A percentile compares a stretch with the other conserved stretches of the same genome.
Conservation (phyloP, 257 asterid genomes). For the Penstemon newberryi region DNA sequence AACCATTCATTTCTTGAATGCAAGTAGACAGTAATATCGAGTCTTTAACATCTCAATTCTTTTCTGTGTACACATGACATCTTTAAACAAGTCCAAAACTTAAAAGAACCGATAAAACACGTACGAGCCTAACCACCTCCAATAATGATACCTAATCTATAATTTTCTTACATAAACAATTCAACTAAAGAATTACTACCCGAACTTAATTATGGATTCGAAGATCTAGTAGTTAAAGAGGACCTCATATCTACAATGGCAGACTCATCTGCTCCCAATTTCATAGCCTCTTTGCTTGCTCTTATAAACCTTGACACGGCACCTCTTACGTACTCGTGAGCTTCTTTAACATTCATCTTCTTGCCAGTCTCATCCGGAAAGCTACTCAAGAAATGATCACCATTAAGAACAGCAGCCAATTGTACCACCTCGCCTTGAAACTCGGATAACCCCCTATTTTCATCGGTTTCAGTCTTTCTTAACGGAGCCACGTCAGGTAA, state of each 20-base stretch:
- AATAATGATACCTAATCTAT: no score
- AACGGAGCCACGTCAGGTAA: conserved; percentile 59
- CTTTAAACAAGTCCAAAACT: no score
- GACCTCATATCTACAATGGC: conserved; percentile 81
- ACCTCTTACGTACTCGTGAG: conserved; percentile 53
- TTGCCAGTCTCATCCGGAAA: conserved; percentile 50
- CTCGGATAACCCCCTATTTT: conserved; percentile 56
- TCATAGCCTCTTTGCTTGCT: conserved; percentile 76
- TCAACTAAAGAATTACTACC: conserved; percentile 19
- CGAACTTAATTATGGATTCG: conserved; percentile 35
- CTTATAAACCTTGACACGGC: conserved; percentile 70
- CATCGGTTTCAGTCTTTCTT: conserved; percentile 45
- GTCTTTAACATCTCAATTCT: no score
- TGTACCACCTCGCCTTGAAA: conserved; percentile 74
- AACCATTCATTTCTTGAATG: no score
- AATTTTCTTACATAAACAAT: not conserved
- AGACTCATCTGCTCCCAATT: conserved; percentile 62
- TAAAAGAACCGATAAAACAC: no score
- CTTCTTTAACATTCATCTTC: conserved; percentile 73
- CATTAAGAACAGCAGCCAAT: conserved; percentile 67
- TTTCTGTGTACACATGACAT: no score
- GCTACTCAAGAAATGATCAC: conserved; percentile 68
- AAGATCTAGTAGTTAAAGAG: conserved; percentile 71
- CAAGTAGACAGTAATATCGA: no score
- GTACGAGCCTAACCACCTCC: no score